phyloP scores from a whole-genome alignment of 1,284 basidiomycete genomes.

The Puccinia sorghi region DNA sequence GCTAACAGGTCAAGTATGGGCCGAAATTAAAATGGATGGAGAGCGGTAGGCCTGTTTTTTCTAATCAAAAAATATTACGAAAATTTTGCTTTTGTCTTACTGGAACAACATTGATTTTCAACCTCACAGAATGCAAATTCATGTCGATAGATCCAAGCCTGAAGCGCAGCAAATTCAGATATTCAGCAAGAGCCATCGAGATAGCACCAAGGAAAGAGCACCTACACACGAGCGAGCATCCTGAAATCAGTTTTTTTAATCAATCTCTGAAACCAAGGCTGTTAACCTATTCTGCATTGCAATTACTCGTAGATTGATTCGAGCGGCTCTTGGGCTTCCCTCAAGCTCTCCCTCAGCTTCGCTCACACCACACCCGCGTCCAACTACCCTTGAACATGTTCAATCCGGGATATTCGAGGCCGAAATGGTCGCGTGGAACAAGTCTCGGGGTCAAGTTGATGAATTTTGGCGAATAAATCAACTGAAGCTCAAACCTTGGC shows the following conservation, averaged over 20 bases:
- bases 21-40: constrained; percentile 87
- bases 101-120: background rate
- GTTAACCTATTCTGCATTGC: background rate
- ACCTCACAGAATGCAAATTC: constrained; percentile 70
- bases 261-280: background rate
- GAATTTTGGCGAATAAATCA: constrained; percentile 60
- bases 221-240: constrained; percentile 67
- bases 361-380: constrained; percentile 16
- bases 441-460: constrained; percentile 60
- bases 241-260: background rate
- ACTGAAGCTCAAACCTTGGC: constrained; percentile 29
- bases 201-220: constrained; percentile 72
- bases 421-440: constrained; percentile 80
- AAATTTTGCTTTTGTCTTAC: background rate
- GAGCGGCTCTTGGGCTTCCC: constrained; percentile 65
- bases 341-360: constrained; percentile 39
- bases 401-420: constrained; percentile 71
- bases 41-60: constrained; percentile 64
- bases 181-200: constrained; percentile 78
- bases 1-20: constrained; percentile 65
- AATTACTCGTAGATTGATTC: constrained; percentile 63
- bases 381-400: background rate
- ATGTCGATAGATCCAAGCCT: constrained; percentile 65
- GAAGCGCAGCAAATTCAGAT: constrained; percentile 66
- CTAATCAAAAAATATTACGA: background rate